Percentiles rank a stretch among this genome's conserved stretches.
phyloP scores from a whole-genome alignment of 352 stramenopile species.

The Nothophytophthora sp. region DNA sequence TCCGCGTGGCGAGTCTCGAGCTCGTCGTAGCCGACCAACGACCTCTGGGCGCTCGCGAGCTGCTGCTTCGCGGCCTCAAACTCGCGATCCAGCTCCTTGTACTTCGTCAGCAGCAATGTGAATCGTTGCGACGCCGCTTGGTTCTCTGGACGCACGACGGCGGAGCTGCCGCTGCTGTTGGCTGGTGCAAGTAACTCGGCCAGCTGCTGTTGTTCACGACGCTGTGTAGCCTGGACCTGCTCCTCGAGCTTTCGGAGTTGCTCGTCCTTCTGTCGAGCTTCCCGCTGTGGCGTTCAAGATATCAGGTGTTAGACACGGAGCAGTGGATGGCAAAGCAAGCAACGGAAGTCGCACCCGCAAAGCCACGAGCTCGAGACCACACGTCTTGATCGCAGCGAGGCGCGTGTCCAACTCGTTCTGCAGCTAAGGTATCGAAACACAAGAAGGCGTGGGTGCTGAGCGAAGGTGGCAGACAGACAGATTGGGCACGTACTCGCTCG shows the following conservation, averaged over 20 bases:
- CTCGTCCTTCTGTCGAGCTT: slow-evolving; percentile 51
- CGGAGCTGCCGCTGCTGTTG: slow-evolving; percentile 9
- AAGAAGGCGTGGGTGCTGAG: slow-evolving; percentile 6
- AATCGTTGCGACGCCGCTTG: slow-evolving; percentile 50
- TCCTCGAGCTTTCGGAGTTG: slow-evolving; percentile 34
- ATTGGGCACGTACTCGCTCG: slow-evolving; percentile 26
- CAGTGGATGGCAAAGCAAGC: background rate
- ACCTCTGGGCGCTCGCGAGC: slow-evolving; percentile 31
- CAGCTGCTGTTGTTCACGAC: slow-evolving; percentile 44
- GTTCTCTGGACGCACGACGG: slow-evolving; percentile 5
- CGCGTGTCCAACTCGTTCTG: slow-evolving; percentile 58
- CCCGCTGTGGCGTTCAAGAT: slow-evolving; percentile 31
- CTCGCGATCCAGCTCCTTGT: slow-evolving; percentile 59
- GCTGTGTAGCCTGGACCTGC: slow-evolving; percentile 26
- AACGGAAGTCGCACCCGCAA: too few relatives aligned
- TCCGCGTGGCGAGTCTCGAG: slow-evolving; percentile 54
- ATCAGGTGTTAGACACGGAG: too few relatives aligned
- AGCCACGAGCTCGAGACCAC: slow-evolving; percentile 60
- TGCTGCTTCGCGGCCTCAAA: slow-evolving; percentile 35
- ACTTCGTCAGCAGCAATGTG: slow-evolving; percentile 57
- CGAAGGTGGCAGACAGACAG: too few relatives aligned
- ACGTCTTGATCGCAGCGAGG: slow-evolving; percentile 55
- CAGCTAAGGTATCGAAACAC: slow-evolving; percentile 32
- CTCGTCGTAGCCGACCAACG: slow-evolving; percentile 27
- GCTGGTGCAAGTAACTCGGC: slow-evolving; percentile 29